Base-by-base conservation (phyloP, 495 filamentous ascomycete genomes). In the Cercophora newfieldiana region DNA sequence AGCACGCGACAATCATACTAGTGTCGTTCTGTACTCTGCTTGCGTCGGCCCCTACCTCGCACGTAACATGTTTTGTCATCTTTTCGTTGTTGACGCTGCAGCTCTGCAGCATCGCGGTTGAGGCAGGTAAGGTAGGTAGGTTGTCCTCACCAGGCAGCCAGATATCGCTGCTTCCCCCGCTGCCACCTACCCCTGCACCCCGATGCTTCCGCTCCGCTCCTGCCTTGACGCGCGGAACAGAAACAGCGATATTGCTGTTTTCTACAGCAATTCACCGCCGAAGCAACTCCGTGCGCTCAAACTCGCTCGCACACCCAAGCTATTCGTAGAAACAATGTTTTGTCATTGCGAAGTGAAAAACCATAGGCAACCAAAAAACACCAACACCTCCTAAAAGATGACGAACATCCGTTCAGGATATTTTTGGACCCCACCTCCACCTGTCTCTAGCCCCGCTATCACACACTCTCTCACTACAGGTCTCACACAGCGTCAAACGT, bases 371-470 rank as follows among this genome's bases (percentile, higher is more conserved):
- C 37, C n/a, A 10, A 14, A 55, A 55, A 55, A 18, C 2, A 49
- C 3, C 44, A 8, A 7, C 44, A 49, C 44, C n/a, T n/a, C n/a
- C n/a, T 49, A 49, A 49, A 55, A 18, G 19, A 55, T 1, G 51
- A 55, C 51, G 1, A 55, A 1, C 8, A 19, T n/a, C n/a, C n/a
- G 22, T 61, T 37, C 44, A 25, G 37, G 22, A 24, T 66, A 60
- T 54, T 66, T 66, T 66, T 54, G 64, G 64, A 66, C 64, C 64
- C 64, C 64, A 66, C 63, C 54, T 25, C 47, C 26, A 19, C 14
- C 21, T 21, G 21, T 21, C 60, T 10, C 6, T 47, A 28, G 16
- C 21, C 5, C n/a, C 50, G 6, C 19, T 53, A 26, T 53, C 50
- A 7, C n/a, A 53, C 50, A 53, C 19, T n/a, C 2, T 53, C 50